Evolutionary conservation across 139 green algal genomes (phyloP).

Genomic region (Chlamydomonas sp.): DNA sequence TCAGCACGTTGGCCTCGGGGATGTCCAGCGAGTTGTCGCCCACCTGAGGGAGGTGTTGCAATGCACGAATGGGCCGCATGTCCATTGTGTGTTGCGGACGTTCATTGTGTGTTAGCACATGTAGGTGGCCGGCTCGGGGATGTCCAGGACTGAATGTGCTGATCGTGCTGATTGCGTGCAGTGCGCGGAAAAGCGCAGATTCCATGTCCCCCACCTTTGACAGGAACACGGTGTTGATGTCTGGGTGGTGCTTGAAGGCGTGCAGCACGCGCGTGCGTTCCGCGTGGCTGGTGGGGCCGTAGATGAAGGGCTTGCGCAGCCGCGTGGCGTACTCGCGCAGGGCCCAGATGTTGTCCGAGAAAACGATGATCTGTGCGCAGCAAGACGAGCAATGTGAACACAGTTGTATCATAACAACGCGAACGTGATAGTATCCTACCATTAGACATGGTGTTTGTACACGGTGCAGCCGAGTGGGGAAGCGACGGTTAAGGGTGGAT

Average conservation of each 20-base stretch:
- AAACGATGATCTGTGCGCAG: constrained; percentile 92
- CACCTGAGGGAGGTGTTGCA: constrained; percentile 63
- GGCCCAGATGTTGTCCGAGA: constrained; percentile 98
- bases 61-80: too few species aligned
- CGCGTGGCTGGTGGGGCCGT: constrained; percentile 87
- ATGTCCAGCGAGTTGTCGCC: constrained; percentile 99
- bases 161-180: too few species aligned
- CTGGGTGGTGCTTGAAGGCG: constrained; percentile 92
- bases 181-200: too few species aligned
- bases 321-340: constrained; percentile 91
- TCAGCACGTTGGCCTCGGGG: constrained; percentile 98
- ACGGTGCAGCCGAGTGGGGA: too few species aligned
- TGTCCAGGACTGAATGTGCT: too few species aligned
- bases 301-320: constrained; percentile 94
- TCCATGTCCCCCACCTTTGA: constrained; percentile 83
- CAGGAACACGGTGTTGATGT: constrained; percentile 98
- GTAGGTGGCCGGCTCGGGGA: neutral
- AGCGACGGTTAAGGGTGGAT: too few species aligned
- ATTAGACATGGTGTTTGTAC: too few species aligned
- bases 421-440: too few species aligned
- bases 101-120: neutral
- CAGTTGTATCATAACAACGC: too few species aligned
- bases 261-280: constrained; percentile 95
- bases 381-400: too few species aligned
- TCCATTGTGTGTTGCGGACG: too few species aligned